Evolutionary conservation across 805 yeast species (phyloP), one percentile per base, ranked within the genome.

Genomic region (Vanderwaltozyma polyspora): DNA sequence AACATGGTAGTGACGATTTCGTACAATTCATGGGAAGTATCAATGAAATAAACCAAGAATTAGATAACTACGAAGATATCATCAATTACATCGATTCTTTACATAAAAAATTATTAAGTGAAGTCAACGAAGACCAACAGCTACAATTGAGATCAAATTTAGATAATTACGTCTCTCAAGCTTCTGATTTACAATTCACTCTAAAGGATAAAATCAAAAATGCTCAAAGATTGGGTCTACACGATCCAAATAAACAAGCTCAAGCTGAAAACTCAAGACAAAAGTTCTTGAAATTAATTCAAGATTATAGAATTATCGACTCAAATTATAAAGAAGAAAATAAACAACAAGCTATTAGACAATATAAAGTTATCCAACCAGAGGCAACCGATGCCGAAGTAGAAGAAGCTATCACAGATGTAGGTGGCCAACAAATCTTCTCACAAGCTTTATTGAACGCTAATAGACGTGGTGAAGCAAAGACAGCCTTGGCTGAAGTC

Each of bases 401-500:
- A 41, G 75, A 74, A 44, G 83, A 79, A 34, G 94, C 87, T 32
- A 77, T 87, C 38, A 87, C 79, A 47, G 93, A 85, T 51, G 74
- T 74, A 36, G 82, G 80, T 44, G 81, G 85, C 35, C 86, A 80
- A 56, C 97, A 89, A 64, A 83, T 87, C 49, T 91, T 91, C 64
- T 85, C 93, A 39, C 94, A 86, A 62, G 96, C 96, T 25, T 68
- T 85, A 44, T 67, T 79, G 65, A 80, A 80, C 61, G 78, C 86
- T 35, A 82, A 83, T 55, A 78, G 94, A 63, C 74, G 86, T 55
- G 94, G 94, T 48, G 95, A 91, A 63, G 96, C 97, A 28, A 76
- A 91, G 59, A 76, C 95, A 23, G 97, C 93, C 3, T 71, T 91
- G 49, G 83, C 85, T 51, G 97, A 91, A 64, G 97, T 91, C 37